phyloP scores from a whole-genome alignment of 2,329 filamentous ascomycete genomes.

The Orbilia brochopaga region DNA sequence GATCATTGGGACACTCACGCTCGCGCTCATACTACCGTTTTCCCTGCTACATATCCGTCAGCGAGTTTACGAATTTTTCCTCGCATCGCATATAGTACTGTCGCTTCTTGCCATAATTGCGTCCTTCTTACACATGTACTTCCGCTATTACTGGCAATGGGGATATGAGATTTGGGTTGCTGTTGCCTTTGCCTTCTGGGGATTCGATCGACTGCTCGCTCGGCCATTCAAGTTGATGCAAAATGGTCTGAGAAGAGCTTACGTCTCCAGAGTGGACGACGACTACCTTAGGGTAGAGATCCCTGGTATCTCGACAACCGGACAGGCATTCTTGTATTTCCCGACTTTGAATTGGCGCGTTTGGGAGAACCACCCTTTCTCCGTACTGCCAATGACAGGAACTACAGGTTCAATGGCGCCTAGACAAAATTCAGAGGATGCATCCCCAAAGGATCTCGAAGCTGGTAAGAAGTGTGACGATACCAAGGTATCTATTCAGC shows the following conservation, averaged over 20 bases:
- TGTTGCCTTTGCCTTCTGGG: conserved; percentile 56
- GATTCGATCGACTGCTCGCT: conserved; percentile 54
- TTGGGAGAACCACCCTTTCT: conserved; percentile 59
- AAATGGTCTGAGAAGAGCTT: conserved; percentile 49
- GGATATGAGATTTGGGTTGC: conserved; percentile 59
- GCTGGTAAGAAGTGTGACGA: neutral
- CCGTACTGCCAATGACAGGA: conserved; percentile 51
- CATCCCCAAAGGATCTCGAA: conserved; percentile 14
- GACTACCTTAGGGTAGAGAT: conserved; percentile 56
- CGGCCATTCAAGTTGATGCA: conserved; percentile 54
- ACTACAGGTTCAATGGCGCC: too few relatives aligned
- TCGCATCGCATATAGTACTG: conserved; percentile 56
- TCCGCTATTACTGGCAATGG: conserved; percentile 57
- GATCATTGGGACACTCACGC: conserved; percentile 55
- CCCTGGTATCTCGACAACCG: conserved; percentile 11
- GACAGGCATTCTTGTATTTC: conserved; percentile 58
- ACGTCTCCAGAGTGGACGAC: conserved; percentile 53
- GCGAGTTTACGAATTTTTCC: conserved; percentile 56
- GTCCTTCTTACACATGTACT: conserved; percentile 58
- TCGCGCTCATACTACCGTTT: conserved; percentile 53
- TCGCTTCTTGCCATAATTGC: conserved; percentile 56
- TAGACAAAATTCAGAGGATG: neutral
- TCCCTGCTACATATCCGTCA: conserved; percentile 55
- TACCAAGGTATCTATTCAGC: neutral
- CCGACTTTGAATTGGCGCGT: conserved; percentile 57